A percentile compares a stretch with the other conserved stretches of the same genome.
Evolutionary conservation across 1,284 basidiomycete genomes (phyloP).

Genomic region (Melampsora abietis-canadensis): DNA sequence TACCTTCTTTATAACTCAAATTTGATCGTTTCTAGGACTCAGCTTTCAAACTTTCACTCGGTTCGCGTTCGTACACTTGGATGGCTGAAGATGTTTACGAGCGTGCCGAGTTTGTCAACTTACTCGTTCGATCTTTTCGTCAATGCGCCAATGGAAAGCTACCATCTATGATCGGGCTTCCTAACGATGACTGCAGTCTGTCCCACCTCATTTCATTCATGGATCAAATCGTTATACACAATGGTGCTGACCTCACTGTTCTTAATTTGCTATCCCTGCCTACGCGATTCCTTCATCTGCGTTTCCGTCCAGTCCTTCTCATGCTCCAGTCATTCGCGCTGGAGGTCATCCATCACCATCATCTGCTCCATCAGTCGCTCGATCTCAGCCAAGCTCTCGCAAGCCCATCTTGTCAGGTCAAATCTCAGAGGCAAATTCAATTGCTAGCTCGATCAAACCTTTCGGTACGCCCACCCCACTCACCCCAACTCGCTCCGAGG

Average conservation of each 20-base stretch:
- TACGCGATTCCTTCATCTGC: background rate
- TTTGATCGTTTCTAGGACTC: slow-evolving; percentile 21
- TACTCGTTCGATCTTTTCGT: slow-evolving; percentile 68
- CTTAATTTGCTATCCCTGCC: slow-evolving; percentile 15
- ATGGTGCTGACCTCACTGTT: background rate
- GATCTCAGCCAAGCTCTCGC: background rate
- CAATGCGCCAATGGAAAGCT: slow-evolving; percentile 61
- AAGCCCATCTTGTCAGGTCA: background rate
- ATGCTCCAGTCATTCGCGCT: slow-evolving; percentile 19
- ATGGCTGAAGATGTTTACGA: slow-evolving; percentile 69
- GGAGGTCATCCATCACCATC: slow-evolving; percentile 1
- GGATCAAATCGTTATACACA: slow-evolving; percentile 1
- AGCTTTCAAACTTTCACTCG: slow-evolving; percentile 63
- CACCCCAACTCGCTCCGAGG: background rate
- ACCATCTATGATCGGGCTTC: slow-evolving; percentile 54
- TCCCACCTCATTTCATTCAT: slow-evolving; percentile 22
- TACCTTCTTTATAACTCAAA: background rate
- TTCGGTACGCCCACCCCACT: background rate
- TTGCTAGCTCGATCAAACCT: slow-evolving; percentile 5
- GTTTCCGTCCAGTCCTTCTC: slow-evolving; percentile 1
- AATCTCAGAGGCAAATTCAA: background rate
- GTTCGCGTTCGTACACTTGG: slow-evolving; percentile 76
- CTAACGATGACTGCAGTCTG: slow-evolving; percentile 43
- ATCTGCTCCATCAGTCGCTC: slow-evolving; percentile 3
- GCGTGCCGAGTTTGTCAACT: slow-evolving; percentile 68